Evolutionary conservation across 1,284 basidiomycete genomes (phyloP).

Genomic region (Pterulicium gracile): DNA sequence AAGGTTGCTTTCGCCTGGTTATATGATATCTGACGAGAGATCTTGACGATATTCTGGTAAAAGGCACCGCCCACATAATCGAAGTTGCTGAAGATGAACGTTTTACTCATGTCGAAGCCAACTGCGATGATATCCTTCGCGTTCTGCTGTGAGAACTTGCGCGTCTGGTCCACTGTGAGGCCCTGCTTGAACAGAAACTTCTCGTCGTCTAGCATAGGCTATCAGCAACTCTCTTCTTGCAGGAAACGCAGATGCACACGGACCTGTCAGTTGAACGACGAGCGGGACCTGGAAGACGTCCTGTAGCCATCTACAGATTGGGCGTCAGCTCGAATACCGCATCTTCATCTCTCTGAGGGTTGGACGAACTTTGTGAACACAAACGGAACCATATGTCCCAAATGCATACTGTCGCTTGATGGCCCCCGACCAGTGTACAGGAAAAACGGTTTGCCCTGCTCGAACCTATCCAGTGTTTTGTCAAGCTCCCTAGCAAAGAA

Average conservation of each 20-base stretch:
- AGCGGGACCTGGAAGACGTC: slow-evolving; percentile 93
- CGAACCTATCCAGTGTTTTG: slow-evolving; percentile 89
- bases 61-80: slow-evolving; percentile 87
- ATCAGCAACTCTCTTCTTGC: slow-evolving; percentile 5
- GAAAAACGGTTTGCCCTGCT: slow-evolving; percentile 96
- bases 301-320: slow-evolving; percentile 74
- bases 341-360: too few relatives aligned
- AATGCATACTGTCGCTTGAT: slow-evolving; percentile 94
- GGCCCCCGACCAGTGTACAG: slow-evolving; percentile 97
- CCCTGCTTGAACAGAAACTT: slow-evolving; percentile 98
- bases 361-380: slow-evolving; percentile 83
- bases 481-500: slow-evolving; percentile 69
- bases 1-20: slow-evolving; percentile 94
- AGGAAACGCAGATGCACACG: slow-evolving; percentile 9
- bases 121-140: slow-evolving; percentile 95
- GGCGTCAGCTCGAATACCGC: slow-evolving; percentile 4
- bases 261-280: slow-evolving; percentile 90
- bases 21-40: slow-evolving; percentile 88
- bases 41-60: slow-evolving; percentile 91
- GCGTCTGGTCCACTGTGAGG: slow-evolving; percentile 84
- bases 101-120: slow-evolving; percentile 88
- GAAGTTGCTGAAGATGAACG: slow-evolving; percentile 95
- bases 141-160: slow-evolving; percentile 78
- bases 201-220: slow-evolving; percentile 72
- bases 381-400: slow-evolving; percentile 97